Evolutionary conservation across 805 yeast species (phyloP), one percentile per base, ranked within the genome.

Genomic region (Komagataella phaffii): DNA sequence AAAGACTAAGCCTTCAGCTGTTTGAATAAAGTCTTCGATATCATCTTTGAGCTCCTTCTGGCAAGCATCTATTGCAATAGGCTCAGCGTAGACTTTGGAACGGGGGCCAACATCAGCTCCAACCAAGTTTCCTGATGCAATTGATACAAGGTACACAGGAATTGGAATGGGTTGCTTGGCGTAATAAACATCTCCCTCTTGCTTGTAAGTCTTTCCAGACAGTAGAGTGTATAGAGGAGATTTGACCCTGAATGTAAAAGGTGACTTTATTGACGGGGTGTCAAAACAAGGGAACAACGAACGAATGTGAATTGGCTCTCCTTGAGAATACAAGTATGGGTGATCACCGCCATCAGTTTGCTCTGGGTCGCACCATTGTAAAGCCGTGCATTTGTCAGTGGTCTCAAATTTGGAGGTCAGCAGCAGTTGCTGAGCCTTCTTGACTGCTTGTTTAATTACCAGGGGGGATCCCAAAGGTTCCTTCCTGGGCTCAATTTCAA

Each of bases 241-340:
- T 46, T 65, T 73, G 51, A 85, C 80, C 21, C 68, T 69, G 56
- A 83, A 80, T 17, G 68, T 64, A 60, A 74, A 85, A 0, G 82
- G 72, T 1, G 89, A 75, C 64, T 89, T 89, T 30, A 88, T 75
- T 0, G 91, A 75, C 1, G 96, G 96, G 0, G 96, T 88, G 65
- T 89, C 96, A 62, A 89, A 89, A 59, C 88, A 85, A 7, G 96
- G 96, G 69, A 85, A 83, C 61, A 88, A 73, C 14, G 91, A 78
- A 60, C 96, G 76, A 6, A 96, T 93, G 61, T 89, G 96, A 56
- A 86, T 88, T 44, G 96, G 89, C 69, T 89, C 95, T 62, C 95
- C 79, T 67, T 89, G 96, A 8, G 96, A 87, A 64, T 88, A 89
- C 53, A 89, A 72, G 64, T 79, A 84, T 1, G 88, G 88, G 23